phyloP scores from a whole-genome alignment of 2,329 filamentous ascomycete genomes.

The Colletotrichum sojae region DNA sequence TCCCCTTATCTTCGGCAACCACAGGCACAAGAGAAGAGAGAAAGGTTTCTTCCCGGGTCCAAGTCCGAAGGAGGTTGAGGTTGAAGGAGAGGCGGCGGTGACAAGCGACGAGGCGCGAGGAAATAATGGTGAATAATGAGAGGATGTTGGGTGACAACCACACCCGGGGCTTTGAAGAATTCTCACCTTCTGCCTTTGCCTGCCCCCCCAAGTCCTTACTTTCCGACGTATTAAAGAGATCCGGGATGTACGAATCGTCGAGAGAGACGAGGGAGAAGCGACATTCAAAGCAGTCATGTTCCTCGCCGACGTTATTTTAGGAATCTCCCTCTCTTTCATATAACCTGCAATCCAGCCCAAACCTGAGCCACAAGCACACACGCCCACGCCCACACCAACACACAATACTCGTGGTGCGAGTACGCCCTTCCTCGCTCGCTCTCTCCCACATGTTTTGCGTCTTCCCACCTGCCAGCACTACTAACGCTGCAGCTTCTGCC shows the following conservation, averaged over 20 bases:
- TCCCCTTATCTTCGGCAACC: constrained; percentile 1
- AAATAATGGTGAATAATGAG: constrained; percentile 26
- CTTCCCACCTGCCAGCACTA: constrained; percentile 19
- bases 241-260: constrained; percentile 8
- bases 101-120: constrained; percentile 11
- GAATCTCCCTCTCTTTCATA: constrained; percentile 34
- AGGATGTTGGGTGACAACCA: constrained; percentile 15
- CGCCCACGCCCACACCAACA: not conserved
- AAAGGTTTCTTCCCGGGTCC: constrained; percentile 13
- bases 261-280: constrained; percentile 25
- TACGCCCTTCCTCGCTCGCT: not conserved
- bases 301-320: constrained; percentile 26
- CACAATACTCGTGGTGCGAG: not conserved
- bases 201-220: constrained; percentile 14
- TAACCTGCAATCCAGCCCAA: constrained; percentile 27
- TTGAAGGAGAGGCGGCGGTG: constrained; percentile 12
- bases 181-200: constrained; percentile 5
- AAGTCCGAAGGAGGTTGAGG: constrained; percentile 30
- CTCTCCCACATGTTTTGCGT: constrained; percentile 20
- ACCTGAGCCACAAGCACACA: constrained; percentile 6
- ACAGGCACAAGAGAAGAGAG: not conserved
- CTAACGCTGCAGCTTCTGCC: constrained; percentile 27
- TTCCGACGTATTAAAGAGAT: not conserved
- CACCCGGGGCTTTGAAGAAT: constrained; percentile 32
- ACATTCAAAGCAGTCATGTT: constrained; percentile 30